Base-by-base conservation (phyloP, 73 alveolate species). In the Durusdinium trenchii region DNA sequence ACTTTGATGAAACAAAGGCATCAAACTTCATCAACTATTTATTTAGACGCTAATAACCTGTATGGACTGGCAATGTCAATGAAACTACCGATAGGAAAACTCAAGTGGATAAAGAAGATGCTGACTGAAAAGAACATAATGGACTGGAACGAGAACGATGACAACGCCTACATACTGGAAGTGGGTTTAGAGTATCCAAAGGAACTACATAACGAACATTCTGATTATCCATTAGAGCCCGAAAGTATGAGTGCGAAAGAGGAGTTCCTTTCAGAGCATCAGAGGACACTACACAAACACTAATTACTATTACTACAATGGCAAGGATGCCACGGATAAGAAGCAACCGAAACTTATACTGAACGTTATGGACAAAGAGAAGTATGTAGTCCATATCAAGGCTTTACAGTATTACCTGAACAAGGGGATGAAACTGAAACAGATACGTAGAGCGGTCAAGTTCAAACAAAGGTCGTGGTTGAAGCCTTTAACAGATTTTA, bases 181-280 rank as follows among this genome's bases (percentile, higher is more conserved):
- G 86, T 76, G n/a, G 86, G 40, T 76, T 36, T 76, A 5, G 86
- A 76, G n/a, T 76, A 76, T 76, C 86, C 86, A 40, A 76, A 76
- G 3, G 60, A 76, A 40, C 23, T 76, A 42, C 86, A 76, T 35
- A 54, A 76, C 9, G 28, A n/a, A 42, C 86, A 76, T 36, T 28
- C 10, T n/a, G 86, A 76, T 42, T 76, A 76, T 18, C 86, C 86
- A 76, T 35, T 76, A 42, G 86, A 51, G 2, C 86, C 86, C 18
- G 86, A 76, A 36, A 76, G 14, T 0, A 76, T 76, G 54, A 36
- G n/a, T 36, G 54, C 40, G 10, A 76, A 2, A 43, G 86, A 36
- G 2, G 35, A 76, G n/a, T 38, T 76, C 57, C n/a, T 76, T 2
- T 40, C 60, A 1, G 57, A 32, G 4, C 32, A 1, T 16, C 86